Percentiles rank a stretch among this genome's conserved stretches.
These are phyloP conservation scores for Cucurbita moschata DNA, from an alignment of 306 rosid genomes.

Conservation along the genomic window DNA sequence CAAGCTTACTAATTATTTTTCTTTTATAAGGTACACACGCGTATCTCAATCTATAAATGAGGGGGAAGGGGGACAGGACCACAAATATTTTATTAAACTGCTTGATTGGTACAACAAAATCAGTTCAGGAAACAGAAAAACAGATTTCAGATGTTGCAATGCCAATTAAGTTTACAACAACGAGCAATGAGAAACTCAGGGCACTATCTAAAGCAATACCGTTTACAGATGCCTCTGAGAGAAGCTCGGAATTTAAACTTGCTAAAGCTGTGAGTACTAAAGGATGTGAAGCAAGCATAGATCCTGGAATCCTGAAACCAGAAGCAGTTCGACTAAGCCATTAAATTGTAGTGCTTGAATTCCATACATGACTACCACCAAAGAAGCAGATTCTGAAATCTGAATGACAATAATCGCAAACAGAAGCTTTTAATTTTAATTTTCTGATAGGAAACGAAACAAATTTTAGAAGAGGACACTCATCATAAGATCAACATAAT, in stretches of 20 bases:
- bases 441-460: background rate
- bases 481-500: background rate
- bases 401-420: background rate
- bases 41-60: background rate
- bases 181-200: background rate
- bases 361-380: background rate
- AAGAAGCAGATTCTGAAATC: conserved; percentile 1
- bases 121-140: background rate
- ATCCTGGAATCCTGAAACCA: conserved; percentile 78
- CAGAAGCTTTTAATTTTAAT: background rate
- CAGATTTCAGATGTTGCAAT: background rate
- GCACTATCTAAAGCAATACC: conserved; percentile 28
- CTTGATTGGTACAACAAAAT: background rate
- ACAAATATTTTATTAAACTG: background rate
- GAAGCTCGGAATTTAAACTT: conserved; percentile 74
- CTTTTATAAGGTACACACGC: background rate
- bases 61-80: background rate
- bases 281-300: conserved; percentile 80
- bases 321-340: conserved; percentile 6
- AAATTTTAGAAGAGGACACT: background rate
- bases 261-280: conserved; percentile 85
- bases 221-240: conserved; percentile 96
- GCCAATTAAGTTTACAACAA: background rate
- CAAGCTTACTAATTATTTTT: background rate
- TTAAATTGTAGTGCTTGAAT: background rate